Percentiles rank a stretch among this genome's conserved stretches.
Evolutionary conservation across 176 grass and related monocot genomes (phyloP).

Genomic region (Metroxylon sagu): DNA sequence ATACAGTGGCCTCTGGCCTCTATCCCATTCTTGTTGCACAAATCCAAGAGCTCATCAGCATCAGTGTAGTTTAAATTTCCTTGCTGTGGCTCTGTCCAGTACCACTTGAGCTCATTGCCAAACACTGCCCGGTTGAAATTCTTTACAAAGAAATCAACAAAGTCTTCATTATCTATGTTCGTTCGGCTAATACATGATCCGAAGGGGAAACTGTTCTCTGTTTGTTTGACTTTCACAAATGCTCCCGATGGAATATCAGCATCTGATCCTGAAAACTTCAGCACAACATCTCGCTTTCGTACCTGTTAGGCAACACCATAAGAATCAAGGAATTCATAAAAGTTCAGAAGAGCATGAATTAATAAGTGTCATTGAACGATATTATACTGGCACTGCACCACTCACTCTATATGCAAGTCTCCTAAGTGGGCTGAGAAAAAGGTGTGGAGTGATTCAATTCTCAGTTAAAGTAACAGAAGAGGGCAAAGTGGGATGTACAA

Average conservation of each 20-base stretch:
- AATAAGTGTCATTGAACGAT: too few relatives aligned
- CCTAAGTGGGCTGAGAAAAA: background rate
- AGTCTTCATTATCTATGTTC: constrained; percentile 96
- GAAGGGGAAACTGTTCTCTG: constrained; percentile 71
- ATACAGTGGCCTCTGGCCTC: constrained; percentile 70
- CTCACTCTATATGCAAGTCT: background rate
- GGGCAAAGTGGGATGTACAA: too few relatives aligned
- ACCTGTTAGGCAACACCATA: constrained; percentile 18
- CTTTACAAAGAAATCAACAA: constrained; percentile 59
- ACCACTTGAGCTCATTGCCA: constrained; percentile 96
- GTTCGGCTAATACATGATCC: constrained; percentile 72
- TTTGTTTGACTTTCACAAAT: constrained; percentile 46
- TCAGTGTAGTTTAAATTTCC: constrained; percentile 58
- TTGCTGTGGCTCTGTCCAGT: constrained; percentile 76
- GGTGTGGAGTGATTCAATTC: too few relatives aligned
- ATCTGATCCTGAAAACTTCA: constrained; percentile 35
- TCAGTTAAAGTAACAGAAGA: too few relatives aligned
- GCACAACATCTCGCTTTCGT: constrained; percentile 59
- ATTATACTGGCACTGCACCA: too few relatives aligned
- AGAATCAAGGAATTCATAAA: background rate
- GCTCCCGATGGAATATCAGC: background rate
- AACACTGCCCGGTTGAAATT: constrained; percentile 96
- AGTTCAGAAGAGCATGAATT: background rate
- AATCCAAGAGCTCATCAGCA: constrained; percentile 70
- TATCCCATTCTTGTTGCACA: constrained; percentile 69